phyloP scores from a whole-genome alignment of 2,329 filamentous ascomycete species.

The Diaporthe aspalathi region DNA sequence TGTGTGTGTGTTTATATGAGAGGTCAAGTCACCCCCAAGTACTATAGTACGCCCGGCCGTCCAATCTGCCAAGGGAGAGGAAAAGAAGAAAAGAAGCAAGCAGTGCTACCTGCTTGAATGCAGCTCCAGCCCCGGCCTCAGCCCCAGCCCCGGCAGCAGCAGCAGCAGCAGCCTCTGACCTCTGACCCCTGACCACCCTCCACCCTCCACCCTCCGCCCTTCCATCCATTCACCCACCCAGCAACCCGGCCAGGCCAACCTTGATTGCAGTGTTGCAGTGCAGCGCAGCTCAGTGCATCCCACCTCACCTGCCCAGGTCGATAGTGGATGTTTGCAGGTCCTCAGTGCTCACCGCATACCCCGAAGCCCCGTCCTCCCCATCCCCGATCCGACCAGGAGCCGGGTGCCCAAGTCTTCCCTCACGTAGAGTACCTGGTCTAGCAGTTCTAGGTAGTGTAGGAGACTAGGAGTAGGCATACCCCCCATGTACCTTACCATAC shows the following conservation, averaged over 20 bases:
- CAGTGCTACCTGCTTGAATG: constrained; percentile 16
- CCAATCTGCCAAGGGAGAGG: background rate
- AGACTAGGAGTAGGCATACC: too few relatives aligned
- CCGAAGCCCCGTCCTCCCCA: too few relatives aligned
- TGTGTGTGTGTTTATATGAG: constrained; percentile 1
- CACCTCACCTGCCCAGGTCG: constrained; percentile 16
- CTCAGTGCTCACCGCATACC: constrained; percentile 25
- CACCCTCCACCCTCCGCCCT: too few relatives aligned
- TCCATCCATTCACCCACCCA: background rate
- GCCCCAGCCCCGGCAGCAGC: too few relatives aligned
- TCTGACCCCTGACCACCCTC: constrained; percentile 9
- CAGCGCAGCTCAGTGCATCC: constrained; percentile 22
- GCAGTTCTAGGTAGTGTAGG: background rate
- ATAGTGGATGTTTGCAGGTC: constrained; percentile 14
- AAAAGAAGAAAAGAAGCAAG: background rate
- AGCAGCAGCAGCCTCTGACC: constrained; percentile 7
- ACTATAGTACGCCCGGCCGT: background rate
- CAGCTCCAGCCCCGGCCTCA: constrained; percentile 13
- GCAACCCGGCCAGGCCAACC: constrained; percentile 21
- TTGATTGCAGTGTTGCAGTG: constrained; percentile 30
- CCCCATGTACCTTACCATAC: constrained; percentile 8
- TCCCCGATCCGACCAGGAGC: too few relatives aligned
- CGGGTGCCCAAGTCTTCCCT: background rate
- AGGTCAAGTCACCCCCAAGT: constrained; percentile 6
- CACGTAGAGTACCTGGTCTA: background rate